Base-by-base conservation (phyloP, 208 protist species). In the Porcisia deanei region DNA sequence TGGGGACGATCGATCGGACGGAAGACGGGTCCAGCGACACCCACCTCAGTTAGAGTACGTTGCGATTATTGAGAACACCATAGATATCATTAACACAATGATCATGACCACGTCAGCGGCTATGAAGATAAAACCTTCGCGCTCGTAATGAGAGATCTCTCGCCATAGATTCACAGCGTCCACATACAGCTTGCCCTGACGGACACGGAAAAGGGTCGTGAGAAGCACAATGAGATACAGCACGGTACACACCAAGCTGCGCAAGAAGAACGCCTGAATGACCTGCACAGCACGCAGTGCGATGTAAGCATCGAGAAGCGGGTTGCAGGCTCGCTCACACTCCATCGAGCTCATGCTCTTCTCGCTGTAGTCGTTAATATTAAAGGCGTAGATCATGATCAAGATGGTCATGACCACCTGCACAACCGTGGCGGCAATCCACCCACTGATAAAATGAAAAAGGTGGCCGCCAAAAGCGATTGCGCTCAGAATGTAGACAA, bases 91-190 rank as follows among this genome's bases (percentile, higher is more conserved):
- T 43, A 88, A 71, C 4, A 85, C 68, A 12, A 93, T 77, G 54
- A 96, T 85, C n/a, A 93, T 60, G 14, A 87, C 41, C 25, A 92
- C 81, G 30, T 94, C 90, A 14, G 85, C 47, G 12, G 69, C 82
- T 37, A 94, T 85, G 57, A 85, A 83, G 64, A 90, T 70, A 71
- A 94, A 94, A 45, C 86, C 84, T 73, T 92, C 85, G 45, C 73
- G 69, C 78, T 96, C 92, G 53, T 91, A 85, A 22, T 83, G 73
- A 20, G 83, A 80, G 7, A 94, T 74, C 59, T 94, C 87, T 7
- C 88, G 83, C 89, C 89, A 96, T 1, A 96, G 78, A 63, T 88
- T 94, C 20, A 91, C 92, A 6, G 92, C 92, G 65, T 96, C 92
- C 18, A 93, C 85, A 81, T 94, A 94, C 22, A 91, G 83, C 47